phyloP scores from a whole-genome alignment of 345 rosid species.

The Pseudoturritis turrita region DNA sequence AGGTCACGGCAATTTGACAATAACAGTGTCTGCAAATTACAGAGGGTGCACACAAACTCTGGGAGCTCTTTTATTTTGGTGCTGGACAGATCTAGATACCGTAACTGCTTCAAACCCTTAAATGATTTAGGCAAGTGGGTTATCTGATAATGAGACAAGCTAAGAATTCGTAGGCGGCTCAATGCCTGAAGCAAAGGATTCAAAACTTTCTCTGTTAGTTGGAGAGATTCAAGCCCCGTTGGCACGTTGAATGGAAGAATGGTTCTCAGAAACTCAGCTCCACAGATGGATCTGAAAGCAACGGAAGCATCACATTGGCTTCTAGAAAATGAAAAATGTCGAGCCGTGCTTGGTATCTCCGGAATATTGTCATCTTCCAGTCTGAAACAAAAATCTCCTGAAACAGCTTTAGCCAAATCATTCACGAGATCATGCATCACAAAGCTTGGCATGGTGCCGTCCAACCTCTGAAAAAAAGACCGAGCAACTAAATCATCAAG shows the following conservation, averaged over 20 bases:
- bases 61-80: conserved; percentile 30
- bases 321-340: conserved; percentile 39
- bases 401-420: conserved; percentile 38
- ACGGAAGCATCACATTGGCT: conserved; percentile 30
- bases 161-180: conserved; percentile 23
- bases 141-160: conserved; percentile 32
- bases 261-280: conserved; percentile 28
- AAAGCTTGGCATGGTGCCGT: conserved; percentile 20
- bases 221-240: conserved; percentile 31
- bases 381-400: conserved; percentile 38
- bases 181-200: conserved; percentile 19
- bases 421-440: conserved; percentile 42
- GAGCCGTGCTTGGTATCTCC: conserved; percentile 17
- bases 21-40: conserved; percentile 33
- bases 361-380: conserved; percentile 21
- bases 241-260: conserved; percentile 29
- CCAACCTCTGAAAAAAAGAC: conserved; percentile 23
- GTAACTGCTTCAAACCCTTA: conserved; percentile 25
- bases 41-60: conserved; percentile 31
- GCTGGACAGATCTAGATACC: conserved; percentile 35
- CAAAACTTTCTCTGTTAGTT: conserved; percentile 21
- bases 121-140: conserved; percentile 29
- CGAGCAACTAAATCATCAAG: conserved; percentile 14
- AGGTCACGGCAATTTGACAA: conserved; percentile 22
- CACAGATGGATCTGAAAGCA: conserved; percentile 21